Percentiles rank a stretch among this genome's conserved stretches.
Evolutionary conservation across 768 basidiomycete species (phyloP).

Genomic region (Boletus sp.): DNA sequence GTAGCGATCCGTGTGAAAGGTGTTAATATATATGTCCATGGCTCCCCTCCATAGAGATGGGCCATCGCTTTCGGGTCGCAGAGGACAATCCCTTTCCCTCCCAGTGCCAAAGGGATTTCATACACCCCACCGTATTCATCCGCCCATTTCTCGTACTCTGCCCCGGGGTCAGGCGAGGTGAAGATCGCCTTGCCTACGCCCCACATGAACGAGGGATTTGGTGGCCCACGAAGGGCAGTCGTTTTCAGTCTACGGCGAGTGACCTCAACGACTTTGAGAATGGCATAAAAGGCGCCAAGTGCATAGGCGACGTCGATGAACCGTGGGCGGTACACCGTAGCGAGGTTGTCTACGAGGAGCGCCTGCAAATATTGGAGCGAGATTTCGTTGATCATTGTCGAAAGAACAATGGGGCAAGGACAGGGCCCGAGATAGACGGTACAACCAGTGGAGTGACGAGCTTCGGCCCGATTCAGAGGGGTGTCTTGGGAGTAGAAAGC

Average conservation of each 20-base stretch:
- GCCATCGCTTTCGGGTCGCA: constrained; percentile 49
- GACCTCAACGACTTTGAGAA: constrained; percentile 6
- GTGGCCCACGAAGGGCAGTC: constrained; percentile 22
- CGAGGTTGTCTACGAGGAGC: not conserved
- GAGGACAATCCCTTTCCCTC: constrained; percentile 34
- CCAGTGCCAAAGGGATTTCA: constrained; percentile 37
- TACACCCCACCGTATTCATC: constrained; percentile 47
- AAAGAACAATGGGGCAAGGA: not conserved
- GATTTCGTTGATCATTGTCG: not conserved
- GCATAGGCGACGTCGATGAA: constrained; percentile 1
- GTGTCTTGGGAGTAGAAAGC: not conserved
- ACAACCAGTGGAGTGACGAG: not conserved
- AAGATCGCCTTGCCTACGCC: constrained; percentile 6
- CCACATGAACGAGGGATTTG: constrained; percentile 15
- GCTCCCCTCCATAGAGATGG: constrained; percentile 50
- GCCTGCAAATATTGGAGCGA: constrained; percentile 2
- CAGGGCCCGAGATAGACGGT: not conserved
- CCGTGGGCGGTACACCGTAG: not conserved
- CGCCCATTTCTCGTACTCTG: constrained; percentile 46
- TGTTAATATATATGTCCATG: constrained; percentile 33
- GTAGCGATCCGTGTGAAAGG: constrained; percentile 18
- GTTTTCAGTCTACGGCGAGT: constrained; percentile 10
- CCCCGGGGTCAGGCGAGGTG: constrained; percentile 24
- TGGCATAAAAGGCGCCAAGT: constrained; percentile 1
- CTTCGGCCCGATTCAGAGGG: too few relatives aligned